Base-by-base conservation (phyloP, 2,329 filamentous ascomycete species). In the Apiospora hydei region DNA sequence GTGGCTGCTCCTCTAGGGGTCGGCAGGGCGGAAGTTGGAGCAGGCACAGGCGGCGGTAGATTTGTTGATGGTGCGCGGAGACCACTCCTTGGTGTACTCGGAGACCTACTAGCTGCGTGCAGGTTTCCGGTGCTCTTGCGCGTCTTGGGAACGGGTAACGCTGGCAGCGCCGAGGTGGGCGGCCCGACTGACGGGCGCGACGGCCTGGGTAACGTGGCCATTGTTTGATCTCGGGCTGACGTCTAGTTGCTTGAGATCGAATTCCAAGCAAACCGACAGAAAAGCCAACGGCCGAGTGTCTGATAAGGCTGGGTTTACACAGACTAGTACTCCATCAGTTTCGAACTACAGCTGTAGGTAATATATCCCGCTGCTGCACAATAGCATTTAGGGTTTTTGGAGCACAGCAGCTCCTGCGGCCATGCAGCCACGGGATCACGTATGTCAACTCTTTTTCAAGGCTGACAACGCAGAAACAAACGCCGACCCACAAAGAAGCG, bases 131-230 rank as follows among this genome's bases (percentile, higher is more conserved):
- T 91, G 82, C 89, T 92, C 81, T 92, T 94, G 74, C 93, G 89
- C 51, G 92, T 90, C 82, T 94, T 96, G 66, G 87, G 83, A 24
- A 93, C 85, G 41, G 94, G 94, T 67, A 97, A 84, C 61, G 93
- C 91, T 61, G 94, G 94, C 34, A 96, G 85, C 41, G 92, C 89
- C 74, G 90, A 88, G 43, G 89, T 90, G 21, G 94, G 93, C 68
- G 94, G 92, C 72, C 91, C 92, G 77, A 91, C 86, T 11, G 92
- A 91, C 38, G 91, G 88, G 81, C 92, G 88, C 24, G 92, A 88
- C 18, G 92, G 88, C 80, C 90, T 88, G 70, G 93, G 92, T 69
- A 94, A 85, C 61, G 92, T 85, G 70, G 91, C 82, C 87, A 89
- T 89, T 73, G 74, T 81, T 64, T n/a, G 57, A 64, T 64, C 34